Base-by-base conservation (phyloP, 495 filamentous ascomycete species). In the Thozetella sp. region DNA sequence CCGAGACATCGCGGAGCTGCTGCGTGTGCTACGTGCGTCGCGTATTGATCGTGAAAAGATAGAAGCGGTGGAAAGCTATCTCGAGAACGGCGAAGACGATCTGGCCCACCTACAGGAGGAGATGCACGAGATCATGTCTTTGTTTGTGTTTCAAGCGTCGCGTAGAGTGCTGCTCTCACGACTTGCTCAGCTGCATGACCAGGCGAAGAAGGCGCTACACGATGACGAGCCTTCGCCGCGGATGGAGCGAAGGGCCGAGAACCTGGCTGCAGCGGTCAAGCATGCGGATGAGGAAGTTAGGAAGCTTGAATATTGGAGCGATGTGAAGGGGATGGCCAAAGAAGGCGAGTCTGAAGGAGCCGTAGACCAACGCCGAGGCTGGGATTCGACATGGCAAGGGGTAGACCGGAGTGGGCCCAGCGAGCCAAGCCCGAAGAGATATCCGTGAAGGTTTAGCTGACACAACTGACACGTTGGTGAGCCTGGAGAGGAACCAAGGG, bases 11-110 rank as follows among this genome's bases (percentile, higher is more conserved):
- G 83, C 82, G 1, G 77, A 80, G 10, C 78, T 97, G 43, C 80
- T 94, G 76, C 63, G 64, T 30, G 80, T 82, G 1, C 68, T 98
- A 55, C 88, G 86, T 60, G 72, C 70, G 52, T 84, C 87, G 1
- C 80, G 89, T 1, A 90, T 99, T 50, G 96, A 99, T 67, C 83
- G 96, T 12, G 93, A 98, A 76, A 97, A 92, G 74, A 84, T 94
- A 53, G 88, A 93, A 58, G 89, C 86, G 0, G 78, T 97, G 25
- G 84, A 86, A 58, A 89, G 80, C 55, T 99, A 97, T 70, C 72
- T 97, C 2, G 75, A 86, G n/a, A 79, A 93, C 26, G 91, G 86
- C 22, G 88, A 88, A 2, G 90, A 94, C 11, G 93, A 97, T 51
- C 67, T 97, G 10, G 83, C 78, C 51, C 92, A 95, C 65, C 74